Conservation (phyloP, 148 eudicot genomes). For the Salicornia ramosissima region DNA sequence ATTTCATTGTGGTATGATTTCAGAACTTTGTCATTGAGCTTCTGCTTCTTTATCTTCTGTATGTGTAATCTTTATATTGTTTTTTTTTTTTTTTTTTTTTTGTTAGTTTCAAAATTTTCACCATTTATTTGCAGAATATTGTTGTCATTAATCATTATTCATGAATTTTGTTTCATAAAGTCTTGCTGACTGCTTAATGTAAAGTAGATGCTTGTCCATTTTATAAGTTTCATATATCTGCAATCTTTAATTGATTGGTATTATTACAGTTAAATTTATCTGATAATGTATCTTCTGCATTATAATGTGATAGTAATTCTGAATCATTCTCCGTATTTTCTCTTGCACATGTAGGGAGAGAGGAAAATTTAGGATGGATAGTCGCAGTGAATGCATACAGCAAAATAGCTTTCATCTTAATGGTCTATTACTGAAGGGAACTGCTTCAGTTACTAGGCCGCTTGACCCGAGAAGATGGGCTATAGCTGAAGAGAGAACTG, state of each 20-base stretch:
- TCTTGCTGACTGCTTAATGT: not conserved
- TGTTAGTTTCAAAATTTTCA: conserved; percentile 6
- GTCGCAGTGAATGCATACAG: conserved; percentile 15
- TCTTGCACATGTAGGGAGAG: conserved; percentile 13
- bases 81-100: not conserved
- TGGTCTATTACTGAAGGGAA: conserved; percentile 56
- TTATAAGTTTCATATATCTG: not conserved
- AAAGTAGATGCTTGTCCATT: not conserved
- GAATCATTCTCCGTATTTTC: not conserved
- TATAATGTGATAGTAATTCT: not conserved
- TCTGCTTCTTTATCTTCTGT: no score
- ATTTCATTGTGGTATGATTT: not conserved
- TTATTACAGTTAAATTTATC: not conserved
- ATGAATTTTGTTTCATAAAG: not conserved
- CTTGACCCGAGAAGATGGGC: conserved; percentile 61
- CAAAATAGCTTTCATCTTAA: conserved; percentile 41
- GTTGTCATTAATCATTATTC: not conserved
- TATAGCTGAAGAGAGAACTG: conserved; percentile 72
- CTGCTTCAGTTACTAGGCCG: conserved; percentile 36
- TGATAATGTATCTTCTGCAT: not conserved
- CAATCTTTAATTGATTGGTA: not conserved
- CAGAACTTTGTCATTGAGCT: not conserved
- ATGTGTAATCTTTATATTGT: not conserved
- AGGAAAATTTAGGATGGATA: conserved; percentile 22
- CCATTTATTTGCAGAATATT: not conserved